A percentile compares a stretch with the other conserved stretches of the same genome.
Evolutionary conservation across 768 basidiomycete genomes (phyloP).

Genomic region (Lactarius pseudohatsudake): DNA sequence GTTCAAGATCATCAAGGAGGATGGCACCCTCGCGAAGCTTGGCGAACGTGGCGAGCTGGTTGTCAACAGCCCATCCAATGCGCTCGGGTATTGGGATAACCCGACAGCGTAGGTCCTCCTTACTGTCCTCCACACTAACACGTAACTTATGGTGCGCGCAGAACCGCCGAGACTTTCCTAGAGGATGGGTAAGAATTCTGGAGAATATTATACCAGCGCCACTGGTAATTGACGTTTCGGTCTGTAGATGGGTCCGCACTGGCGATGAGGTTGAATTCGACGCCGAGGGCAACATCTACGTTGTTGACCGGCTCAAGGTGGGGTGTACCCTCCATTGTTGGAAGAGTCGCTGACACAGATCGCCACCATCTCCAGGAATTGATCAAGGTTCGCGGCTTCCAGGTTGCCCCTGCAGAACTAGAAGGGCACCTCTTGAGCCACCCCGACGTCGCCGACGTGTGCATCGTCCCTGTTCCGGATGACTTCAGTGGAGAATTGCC

Average conservation of each 20-base stretch:
- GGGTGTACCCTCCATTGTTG: background rate
- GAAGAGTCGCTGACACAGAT: constrained; percentile 28
- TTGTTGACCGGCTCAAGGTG: constrained; percentile 63
- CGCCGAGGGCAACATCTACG: constrained; percentile 53
- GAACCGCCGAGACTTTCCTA: constrained; percentile 66
- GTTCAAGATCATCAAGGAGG: constrained; percentile 51
- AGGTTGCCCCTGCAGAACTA: constrained; percentile 72
- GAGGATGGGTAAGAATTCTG: constrained; percentile 49
- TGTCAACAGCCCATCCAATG: constrained; percentile 44
- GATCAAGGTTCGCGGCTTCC: constrained; percentile 68
- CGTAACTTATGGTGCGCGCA: constrained; percentile 31
- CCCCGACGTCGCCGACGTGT: constrained; percentile 56
- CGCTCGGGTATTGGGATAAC: constrained; percentile 51
- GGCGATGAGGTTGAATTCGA: constrained; percentile 63
- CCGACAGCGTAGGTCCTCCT: constrained; percentile 52
- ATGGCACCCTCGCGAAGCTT: constrained; percentile 52
- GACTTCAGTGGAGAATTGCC: constrained; percentile 75
- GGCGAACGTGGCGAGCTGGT: constrained; percentile 62
- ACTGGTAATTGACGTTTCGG: background rate
- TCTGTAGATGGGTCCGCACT: constrained; percentile 61
- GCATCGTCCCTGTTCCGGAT: constrained; percentile 67
- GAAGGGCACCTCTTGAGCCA: constrained; percentile 64
- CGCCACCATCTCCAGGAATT: constrained; percentile 46
- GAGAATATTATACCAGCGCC: background rate
- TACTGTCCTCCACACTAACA: background rate